Conservation (phyloP, 257 asterid genomes). For the Galeopsis tetrahit region DNA sequence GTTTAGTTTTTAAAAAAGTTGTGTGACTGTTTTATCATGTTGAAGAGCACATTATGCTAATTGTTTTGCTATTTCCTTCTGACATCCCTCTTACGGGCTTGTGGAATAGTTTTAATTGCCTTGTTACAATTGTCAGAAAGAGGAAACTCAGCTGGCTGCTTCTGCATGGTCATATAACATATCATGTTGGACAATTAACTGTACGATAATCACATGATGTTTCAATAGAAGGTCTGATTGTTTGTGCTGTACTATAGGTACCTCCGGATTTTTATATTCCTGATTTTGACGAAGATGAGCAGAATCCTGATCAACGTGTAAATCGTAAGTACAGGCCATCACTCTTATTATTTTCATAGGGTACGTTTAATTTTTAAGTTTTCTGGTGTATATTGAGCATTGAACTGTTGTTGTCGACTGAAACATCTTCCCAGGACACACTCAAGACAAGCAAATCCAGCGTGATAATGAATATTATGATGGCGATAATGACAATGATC, state of each 20-base stretch:
- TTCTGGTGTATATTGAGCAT: neutral
- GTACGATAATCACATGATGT: neutral
- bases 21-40: neutral
- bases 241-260: slow-evolving; percentile 53
- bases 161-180: neutral
- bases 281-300: slow-evolving; percentile 86
- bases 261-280: slow-evolving; percentile 98
- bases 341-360: neutral
- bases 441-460: slow-evolving; percentile 89
- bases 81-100: neutral
- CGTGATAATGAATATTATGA: slow-evolving; percentile 96
- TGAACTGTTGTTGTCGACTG: neutral
- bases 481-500: slow-evolving; percentile 92
- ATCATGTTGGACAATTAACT: slow-evolving; percentile 1
- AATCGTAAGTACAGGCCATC: slow-evolving; percentile 63
- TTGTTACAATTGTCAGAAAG: neutral
- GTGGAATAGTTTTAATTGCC: neutral
- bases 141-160: slow-evolving; percentile 6
- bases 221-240: slow-evolving; percentile 22
- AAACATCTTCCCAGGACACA: slow-evolving; percentile 57
- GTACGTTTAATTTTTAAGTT: neutral
- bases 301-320: slow-evolving; percentile 86
- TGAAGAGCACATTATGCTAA: slow-evolving; percentile 18
- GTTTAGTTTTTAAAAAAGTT: neutral
- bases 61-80: neutral